Evolutionary conservation across 2,329 filamentous ascomycete species (phyloP), one percentile per base, ranked within the genome.

Genomic region (Arthrobotrys musiformis): DNA sequence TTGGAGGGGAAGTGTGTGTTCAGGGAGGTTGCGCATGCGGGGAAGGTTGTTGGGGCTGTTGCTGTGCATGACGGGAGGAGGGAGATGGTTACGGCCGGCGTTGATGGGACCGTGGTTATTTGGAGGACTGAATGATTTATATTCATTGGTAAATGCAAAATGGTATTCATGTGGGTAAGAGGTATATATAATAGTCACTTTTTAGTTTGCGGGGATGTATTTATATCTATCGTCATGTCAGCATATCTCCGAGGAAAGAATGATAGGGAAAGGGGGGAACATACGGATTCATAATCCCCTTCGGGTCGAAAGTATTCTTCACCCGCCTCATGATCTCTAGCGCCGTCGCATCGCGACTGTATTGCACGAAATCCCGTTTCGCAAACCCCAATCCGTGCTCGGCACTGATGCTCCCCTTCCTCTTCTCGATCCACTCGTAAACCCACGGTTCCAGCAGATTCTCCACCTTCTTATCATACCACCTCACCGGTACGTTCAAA

Each of bases 321-420:
- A 98, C 90, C 85, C 96, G 92, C 87, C 92, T 94, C 95, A 99
- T 99, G 83, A 99, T 83, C 79, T 87, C 89, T 80, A 99, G 86
- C 89, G 94, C 95, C 13, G 90, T 94, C 70, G 93, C 90, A 82
- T 90, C 94, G 81, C 93, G 90, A 85, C 93, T 97, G 85, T 98
- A 98, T 30, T 92, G 91, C 83, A 99, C 93, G 82, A 91, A 99
- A 74, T 93, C 91, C 86, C 97, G 97, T 90, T 99, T 99, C 60
- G 94, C 93, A 79, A 99, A 85, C 15, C 95, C 95, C 44, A 99
- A 85, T 2, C 95, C 95, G 83, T 99, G 95, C 85, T 99, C 95
- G 60, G 95, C 95, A 82, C 93, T 97, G 84, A 99, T 97, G 84
- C 93, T 97, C 78, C 95, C 95, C 79, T 91, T 91, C 54, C 92